Evolutionary conservation across 2,329 filamentous ascomycete species (phyloP).

Genomic region (Xylariaceae sp.): DNA sequence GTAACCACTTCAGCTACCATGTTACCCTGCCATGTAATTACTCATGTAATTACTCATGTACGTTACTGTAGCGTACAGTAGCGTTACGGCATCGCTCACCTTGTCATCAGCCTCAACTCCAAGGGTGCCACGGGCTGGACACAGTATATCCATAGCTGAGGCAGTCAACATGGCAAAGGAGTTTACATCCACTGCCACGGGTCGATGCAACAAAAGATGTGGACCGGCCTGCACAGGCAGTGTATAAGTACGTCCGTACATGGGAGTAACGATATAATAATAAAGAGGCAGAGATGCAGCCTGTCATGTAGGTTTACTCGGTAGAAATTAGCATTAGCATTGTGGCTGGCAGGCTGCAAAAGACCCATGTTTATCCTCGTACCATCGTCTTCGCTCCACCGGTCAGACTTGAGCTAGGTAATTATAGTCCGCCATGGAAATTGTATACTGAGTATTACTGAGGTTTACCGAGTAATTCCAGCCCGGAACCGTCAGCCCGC

Average conservation of each 20-base stretch:
- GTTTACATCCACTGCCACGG: constrained; percentile 37
- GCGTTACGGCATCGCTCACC: constrained; percentile 13
- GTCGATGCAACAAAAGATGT: constrained; percentile 31
- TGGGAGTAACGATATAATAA: too few species aligned
- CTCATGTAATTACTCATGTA: too few species aligned
- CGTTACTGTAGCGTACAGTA: not conserved
- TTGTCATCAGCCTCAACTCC: constrained; percentile 22
- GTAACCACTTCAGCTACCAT: too few species aligned
- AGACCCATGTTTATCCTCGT: not conserved
- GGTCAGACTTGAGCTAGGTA: not conserved
- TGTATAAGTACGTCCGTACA: not conserved
- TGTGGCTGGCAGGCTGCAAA: constrained; percentile 18
- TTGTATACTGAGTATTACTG: too few species aligned
- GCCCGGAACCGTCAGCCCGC: not conserved
- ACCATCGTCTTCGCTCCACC: not conserved
- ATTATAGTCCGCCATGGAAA: too few species aligned
- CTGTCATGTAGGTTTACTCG: too few species aligned
- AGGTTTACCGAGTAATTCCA: too few species aligned
- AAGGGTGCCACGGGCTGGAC: constrained; percentile 15
- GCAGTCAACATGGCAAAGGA: constrained; percentile 12
- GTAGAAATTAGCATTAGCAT: constrained; percentile 3
- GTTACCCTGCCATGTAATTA: too few species aligned
- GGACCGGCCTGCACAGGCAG: constrained; percentile 19
- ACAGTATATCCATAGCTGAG: constrained; percentile 26
- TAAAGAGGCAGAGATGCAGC: too few species aligned